phyloP scores from a whole-genome alignment of 768 basidiomycete genomes.

The Tremella mesenterica region DNA sequence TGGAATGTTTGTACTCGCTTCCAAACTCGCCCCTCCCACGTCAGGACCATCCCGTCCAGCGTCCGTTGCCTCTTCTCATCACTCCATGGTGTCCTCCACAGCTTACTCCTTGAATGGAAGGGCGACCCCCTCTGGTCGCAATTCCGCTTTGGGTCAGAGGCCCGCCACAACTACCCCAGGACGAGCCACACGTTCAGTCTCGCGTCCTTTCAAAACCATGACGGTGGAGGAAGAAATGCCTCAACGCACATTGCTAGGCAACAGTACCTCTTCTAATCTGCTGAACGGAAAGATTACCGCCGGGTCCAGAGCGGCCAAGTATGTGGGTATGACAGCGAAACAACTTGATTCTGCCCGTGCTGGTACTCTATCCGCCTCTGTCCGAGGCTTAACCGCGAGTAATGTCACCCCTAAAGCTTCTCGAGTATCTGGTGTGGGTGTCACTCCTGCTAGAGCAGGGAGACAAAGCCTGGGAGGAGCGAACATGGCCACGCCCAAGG shows the following conservation, averaged over 20 bases:
- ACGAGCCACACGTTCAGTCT: constrained; percentile 32
- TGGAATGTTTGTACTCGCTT: constrained; percentile 78
- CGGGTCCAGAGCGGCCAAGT: constrained; percentile 76
- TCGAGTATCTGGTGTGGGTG: constrained; percentile 28
- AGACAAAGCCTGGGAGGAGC: constrained; percentile 22
- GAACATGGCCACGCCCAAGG: constrained; percentile 11
- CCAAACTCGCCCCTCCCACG: constrained; percentile 72
- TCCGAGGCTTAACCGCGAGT: constrained; percentile 15
- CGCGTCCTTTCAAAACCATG: neutral
- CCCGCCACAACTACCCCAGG: constrained; percentile 39
- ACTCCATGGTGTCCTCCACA: constrained; percentile 27
- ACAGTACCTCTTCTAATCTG: constrained; percentile 26
- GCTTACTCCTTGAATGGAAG: constrained; percentile 30
- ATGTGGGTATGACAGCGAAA: constrained; percentile 72
- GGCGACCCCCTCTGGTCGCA: neutral
- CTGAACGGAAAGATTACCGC: constrained; percentile 54
- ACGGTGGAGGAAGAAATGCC: constrained; percentile 13
- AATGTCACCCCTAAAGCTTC: constrained; percentile 30
- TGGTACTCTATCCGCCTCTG: constrained; percentile 22
- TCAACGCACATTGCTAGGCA: constrained; percentile 20
- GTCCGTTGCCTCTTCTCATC: constrained; percentile 67
- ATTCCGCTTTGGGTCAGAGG: constrained; percentile 20
- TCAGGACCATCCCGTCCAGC: constrained; percentile 61
- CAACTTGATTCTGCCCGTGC: constrained; percentile 53
- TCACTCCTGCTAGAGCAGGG: constrained; percentile 14